A percentile compares a stretch with the other conserved stretches of the same genome.
Evolutionary conservation across 306 rosid species (phyloP).

Genomic region (Hylodesmum podocarpum): DNA sequence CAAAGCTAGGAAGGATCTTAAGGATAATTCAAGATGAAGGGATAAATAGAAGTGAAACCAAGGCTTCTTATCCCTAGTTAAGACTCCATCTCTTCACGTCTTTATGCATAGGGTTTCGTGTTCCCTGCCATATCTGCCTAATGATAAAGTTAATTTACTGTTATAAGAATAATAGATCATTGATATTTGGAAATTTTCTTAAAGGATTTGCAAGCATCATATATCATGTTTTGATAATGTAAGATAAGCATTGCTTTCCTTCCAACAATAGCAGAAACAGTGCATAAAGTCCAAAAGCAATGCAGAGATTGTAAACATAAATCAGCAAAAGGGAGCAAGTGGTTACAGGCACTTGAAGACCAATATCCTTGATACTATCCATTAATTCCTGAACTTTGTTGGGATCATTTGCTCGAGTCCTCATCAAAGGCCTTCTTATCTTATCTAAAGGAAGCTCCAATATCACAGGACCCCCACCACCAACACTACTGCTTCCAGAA

Average conservation of each 20-base stretch:
- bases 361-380: slow-evolving; percentile 85
- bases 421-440: slow-evolving; percentile 89
- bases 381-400: slow-evolving; percentile 72
- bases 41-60: not conserved
- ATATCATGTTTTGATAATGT: not conserved
- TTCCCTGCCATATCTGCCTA: not conserved
- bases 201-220: not conserved
- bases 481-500: slow-evolving; percentile 47
- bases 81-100: not conserved
- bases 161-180: not conserved
- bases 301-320: not conserved
- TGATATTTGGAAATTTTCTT: not conserved
- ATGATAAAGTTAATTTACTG: not conserved
- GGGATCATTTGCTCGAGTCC: slow-evolving; percentile 81
- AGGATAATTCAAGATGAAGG: not conserved
- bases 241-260: not conserved
- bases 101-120: not conserved
- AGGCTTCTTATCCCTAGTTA: not conserved
- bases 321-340: slow-evolving; percentile 10
- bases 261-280: not conserved
- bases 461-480: slow-evolving; percentile 73
- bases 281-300: not conserved
- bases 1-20: not conserved
- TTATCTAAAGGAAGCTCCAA: slow-evolving; percentile 90
- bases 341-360: slow-evolving; percentile 91